Conservation (phyloP, 768 basidiomycete genomes). For the Russula sp. region DNA sequence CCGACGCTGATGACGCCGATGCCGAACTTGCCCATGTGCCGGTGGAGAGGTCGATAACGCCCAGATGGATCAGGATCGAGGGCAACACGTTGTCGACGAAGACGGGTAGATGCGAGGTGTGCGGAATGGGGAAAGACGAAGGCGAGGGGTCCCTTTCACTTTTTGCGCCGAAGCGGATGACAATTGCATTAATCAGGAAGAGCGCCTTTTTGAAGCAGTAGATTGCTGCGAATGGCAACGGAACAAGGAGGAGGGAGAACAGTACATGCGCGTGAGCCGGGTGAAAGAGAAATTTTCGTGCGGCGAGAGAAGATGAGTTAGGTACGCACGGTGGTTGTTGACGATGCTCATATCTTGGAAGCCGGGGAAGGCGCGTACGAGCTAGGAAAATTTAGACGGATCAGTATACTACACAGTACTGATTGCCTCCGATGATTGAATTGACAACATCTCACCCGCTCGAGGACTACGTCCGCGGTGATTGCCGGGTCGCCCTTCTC, state of each 20-base stretch:
- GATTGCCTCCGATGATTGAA: conserved; percentile 7
- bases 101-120: conserved; percentile 56
- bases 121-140: conserved; percentile 61
- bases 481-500: conserved; percentile 36
- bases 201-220: conserved; percentile 91
- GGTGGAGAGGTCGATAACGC: conserved; percentile 64
- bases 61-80: conserved; percentile 75
- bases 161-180: conserved; percentile 59
- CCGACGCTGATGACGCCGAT: neutral
- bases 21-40: conserved; percentile 15
- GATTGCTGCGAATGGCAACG: conserved; percentile 47
- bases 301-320: conserved; percentile 2
- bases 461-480: conserved; percentile 57
- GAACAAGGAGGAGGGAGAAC: neutral
- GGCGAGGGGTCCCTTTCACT: conserved; percentile 35
- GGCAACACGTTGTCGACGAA: conserved; percentile 83
- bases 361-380: conserved; percentile 73
- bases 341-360: conserved; percentile 77
- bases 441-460: conserved; percentile 47
- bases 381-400: conserved; percentile 43
- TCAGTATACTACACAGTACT: conserved; percentile 2
- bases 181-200: conserved; percentile 71
- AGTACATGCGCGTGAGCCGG: conserved; percentile 2
- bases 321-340: conserved; percentile 55
- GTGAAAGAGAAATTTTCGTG: conserved; percentile 6